Base-by-base conservation (phyloP, 331 rosid species). In the Telfairia occidentalis region DNA sequence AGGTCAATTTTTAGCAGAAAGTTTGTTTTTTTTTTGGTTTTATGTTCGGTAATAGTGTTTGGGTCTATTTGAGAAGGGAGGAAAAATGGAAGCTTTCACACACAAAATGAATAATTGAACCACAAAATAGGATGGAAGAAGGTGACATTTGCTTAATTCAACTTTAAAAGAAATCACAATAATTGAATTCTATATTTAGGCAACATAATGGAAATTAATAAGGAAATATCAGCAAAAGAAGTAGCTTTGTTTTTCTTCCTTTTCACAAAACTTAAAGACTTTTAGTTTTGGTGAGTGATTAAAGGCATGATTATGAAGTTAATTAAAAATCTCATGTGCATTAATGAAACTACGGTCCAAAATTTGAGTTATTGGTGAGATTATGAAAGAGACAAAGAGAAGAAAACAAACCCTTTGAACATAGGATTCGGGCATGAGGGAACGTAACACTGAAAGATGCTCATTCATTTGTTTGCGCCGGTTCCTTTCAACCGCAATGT, bases 381-480 rank as follows among this genome's bases (percentile, higher is more conserved):
- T 35, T 35, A 0, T 7, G 23, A 43, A 69, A 69, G 74, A 21
- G 53, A 26, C 24, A 42, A 26, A 21, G 5, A 48, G 29, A 71
- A 35, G 37, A 29, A 50, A 83, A 35, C 85, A 81, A 74, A 94
- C 98, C 97, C 98, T 91, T 84, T 86, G 98, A 66, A 81, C 90
- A 75, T 88, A 88, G 79, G 96, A 88, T 73, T 88, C 90, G 5
- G 98, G 98, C 96, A 91, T 88, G 81, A 91, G 90, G 5, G 96
- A 89, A 37, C 98, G 97, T 59, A 94, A 85, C 7, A 91, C 90
- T n/a, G 92, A 84, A 55, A 94, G 97, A 49, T 94, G 92, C 71
- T 94, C 92, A 77, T 91, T 94, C 98, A 94, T 94, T 76, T 84
- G 96, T 79, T 88, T 94, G 30, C 98, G 63, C 15, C 98, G 86